These are phyloP conservation scores for Metschnikowia cubensis DNA, from an alignment of 805 yeast genomes.

Conservation along the genomic window DNA sequence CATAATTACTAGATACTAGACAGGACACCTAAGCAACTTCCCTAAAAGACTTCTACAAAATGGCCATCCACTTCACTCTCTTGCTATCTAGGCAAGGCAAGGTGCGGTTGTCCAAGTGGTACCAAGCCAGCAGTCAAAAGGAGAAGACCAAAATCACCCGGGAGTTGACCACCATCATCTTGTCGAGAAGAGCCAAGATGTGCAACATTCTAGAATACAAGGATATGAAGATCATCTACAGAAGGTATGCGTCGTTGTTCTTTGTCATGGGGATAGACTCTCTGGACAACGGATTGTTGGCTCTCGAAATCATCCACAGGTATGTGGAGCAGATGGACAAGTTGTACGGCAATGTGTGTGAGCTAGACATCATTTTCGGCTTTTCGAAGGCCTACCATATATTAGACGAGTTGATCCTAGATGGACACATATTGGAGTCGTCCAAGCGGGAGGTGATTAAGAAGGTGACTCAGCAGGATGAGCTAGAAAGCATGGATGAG, in stretches of 20 bases:
- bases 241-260: constrained; percentile 89
- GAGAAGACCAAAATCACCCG: constrained; percentile 80
- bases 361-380: constrained; percentile 92
- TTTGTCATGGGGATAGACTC: constrained; percentile 83
- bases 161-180: constrained; percentile 81
- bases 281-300: constrained; percentile 80
- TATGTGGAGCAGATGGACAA: constrained; percentile 97
- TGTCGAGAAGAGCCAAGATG: constrained; percentile 88
- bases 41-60: constrained; percentile 18
- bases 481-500: constrained; percentile 75
- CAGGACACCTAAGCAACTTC: not conserved
- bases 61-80: constrained; percentile 78
- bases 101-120: constrained; percentile 92
- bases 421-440: constrained; percentile 83
- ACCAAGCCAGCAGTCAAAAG: constrained; percentile 72
- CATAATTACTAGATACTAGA: not conserved
- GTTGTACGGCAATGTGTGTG: constrained; percentile 93
- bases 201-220: constrained; percentile 88
- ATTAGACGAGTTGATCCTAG: constrained; percentile 82
- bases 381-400: constrained; percentile 92
- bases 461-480: constrained; percentile 80
- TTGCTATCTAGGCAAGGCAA: constrained; percentile 93
- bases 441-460: constrained; percentile 75
- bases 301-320: constrained; percentile 84
- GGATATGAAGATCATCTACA: constrained; percentile 79